These are phyloP conservation scores for Ceratocystis smalleyi DNA, from an alignment of 2,329 filamentous ascomycete species.

Conservation along the genomic window DNA sequence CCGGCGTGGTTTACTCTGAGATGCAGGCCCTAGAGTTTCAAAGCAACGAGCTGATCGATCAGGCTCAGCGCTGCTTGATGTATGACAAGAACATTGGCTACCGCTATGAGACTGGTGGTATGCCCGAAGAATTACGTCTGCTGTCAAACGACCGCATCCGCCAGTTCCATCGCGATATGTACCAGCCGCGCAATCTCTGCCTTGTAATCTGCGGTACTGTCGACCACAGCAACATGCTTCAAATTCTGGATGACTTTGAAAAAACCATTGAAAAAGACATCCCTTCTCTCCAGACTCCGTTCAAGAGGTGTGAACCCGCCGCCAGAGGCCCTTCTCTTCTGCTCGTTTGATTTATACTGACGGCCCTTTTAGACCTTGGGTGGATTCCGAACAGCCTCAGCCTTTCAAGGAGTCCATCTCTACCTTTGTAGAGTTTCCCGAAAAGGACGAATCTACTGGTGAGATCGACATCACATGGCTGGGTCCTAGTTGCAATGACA, in stretches of 20 bases:
- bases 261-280: conserved; percentile 70
- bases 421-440: conserved; percentile 76
- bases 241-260: conserved; percentile 78
- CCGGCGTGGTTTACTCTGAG: conserved; percentile 93
- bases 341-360: background rate
- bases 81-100: conserved; percentile 87
- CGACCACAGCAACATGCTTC: conserved; percentile 62
- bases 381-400: conserved; percentile 69
- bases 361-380: conserved; percentile 50
- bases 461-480: conserved; percentile 78
- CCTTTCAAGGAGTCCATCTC: conserved; percentile 55
- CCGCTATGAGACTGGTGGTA: conserved; percentile 92
- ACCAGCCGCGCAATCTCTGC: conserved; percentile 89
- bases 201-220: conserved; percentile 85
- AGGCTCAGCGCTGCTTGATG: conserved; percentile 60
- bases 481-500: conserved; percentile 65
- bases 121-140: conserved; percentile 80
- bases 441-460: conserved; percentile 87
- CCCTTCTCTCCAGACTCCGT: conserved; percentile 56
- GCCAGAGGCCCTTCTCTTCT: too few species aligned
- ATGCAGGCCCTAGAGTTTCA: conserved; percentile 94
- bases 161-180: conserved; percentile 93
- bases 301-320: conserved; percentile 40
- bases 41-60: conserved; percentile 71
- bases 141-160: conserved; percentile 80